A percentile compares a stretch with the other conserved stretches of the same genome.
Evolutionary conservation across 2,329 filamentous ascomycete genomes (phyloP).

Genomic region (Teratosphaeria zuluensis): DNA sequence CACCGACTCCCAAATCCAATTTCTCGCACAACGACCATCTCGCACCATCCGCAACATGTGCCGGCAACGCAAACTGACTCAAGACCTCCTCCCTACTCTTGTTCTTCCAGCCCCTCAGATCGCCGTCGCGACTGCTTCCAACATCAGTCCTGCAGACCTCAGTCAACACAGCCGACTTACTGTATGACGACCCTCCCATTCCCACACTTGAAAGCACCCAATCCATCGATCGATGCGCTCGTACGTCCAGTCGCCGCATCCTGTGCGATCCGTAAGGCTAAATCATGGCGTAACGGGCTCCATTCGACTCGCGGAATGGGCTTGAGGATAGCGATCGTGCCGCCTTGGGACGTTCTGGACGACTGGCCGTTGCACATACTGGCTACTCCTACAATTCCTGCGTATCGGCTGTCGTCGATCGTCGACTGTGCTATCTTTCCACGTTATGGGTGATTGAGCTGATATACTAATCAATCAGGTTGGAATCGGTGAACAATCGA

Average conservation of each 20-base stretch:
- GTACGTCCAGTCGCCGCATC: background rate
- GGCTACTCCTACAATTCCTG: background rate
- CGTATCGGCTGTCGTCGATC: too few species aligned
- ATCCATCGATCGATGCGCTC: background rate
- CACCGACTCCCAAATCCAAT: background rate
- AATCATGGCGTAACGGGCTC: background rate
- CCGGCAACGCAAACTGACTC: background rate
- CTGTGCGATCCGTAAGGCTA: background rate
- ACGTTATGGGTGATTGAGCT: background rate
- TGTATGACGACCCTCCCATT: background rate
- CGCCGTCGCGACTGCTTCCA: background rate
- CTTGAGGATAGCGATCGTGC: background rate
- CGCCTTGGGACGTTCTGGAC: background rate
- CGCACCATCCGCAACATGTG: background rate
- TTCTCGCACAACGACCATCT: background rate
- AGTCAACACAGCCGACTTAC: background rate
- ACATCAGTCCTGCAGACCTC: background rate
- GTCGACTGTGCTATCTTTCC: too few species aligned
- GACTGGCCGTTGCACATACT: background rate
- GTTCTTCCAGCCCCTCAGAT: background rate
- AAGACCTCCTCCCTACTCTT: background rate
- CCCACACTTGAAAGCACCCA: background rate
- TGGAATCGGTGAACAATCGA: background rate
- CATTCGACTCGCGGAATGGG: background rate
- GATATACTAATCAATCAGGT: background rate